phyloP scores from a whole-genome alignment of 495 filamentous ascomycete genomes.

The Trichoderma gamsii region DNA sequence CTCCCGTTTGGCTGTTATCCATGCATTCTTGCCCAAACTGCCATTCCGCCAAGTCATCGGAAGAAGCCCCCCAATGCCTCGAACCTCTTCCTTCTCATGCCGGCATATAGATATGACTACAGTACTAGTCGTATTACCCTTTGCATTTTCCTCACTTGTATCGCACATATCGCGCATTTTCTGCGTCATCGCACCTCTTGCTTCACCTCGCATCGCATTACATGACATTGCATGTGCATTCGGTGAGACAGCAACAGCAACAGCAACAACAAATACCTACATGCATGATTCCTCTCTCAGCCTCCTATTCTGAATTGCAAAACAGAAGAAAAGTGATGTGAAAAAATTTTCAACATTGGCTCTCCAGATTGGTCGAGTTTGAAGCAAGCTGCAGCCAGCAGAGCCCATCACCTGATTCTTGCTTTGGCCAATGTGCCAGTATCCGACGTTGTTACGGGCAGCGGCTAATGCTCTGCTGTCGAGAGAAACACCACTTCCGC shows the following conservation, averaged over 20 bases:
- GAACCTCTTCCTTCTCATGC: too few species aligned
- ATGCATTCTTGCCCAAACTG: background rate
- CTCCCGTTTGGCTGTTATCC: too few species aligned
- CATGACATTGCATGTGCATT: background rate
- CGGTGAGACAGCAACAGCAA: background rate
- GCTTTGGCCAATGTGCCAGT: background rate
- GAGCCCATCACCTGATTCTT: background rate
- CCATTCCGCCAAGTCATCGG: background rate
- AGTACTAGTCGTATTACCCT: too few species aligned
- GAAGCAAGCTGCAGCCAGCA: background rate
- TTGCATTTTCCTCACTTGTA: background rate
- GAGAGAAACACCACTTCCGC: too few species aligned
- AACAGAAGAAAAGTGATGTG: background rate
- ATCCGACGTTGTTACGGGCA: too few species aligned
- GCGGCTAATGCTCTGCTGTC: too few species aligned
- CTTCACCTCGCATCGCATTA: background rate
- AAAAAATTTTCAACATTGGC: background rate
- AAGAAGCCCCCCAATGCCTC: too few species aligned
- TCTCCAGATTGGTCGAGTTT: background rate
- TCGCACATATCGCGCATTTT: background rate
- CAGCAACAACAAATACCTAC: background rate
- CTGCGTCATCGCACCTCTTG: background rate
- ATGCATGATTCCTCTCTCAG: background rate
- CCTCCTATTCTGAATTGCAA: too few species aligned
- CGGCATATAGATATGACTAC: too few species aligned